phyloP scores from a whole-genome alignment of 306 rosid species.

The Echinosophora koreensis region DNA sequence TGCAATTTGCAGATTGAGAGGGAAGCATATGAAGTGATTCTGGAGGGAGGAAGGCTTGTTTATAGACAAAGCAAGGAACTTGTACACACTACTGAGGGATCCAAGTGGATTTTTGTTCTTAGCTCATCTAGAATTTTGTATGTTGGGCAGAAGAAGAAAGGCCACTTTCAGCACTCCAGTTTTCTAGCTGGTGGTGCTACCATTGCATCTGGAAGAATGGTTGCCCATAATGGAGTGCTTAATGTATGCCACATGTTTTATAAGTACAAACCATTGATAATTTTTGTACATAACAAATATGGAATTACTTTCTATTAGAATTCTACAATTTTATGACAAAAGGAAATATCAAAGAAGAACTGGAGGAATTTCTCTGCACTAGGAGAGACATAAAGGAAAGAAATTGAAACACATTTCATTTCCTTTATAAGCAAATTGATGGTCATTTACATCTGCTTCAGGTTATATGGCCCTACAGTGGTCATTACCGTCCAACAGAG shows the following conservation, averaged over 20 bases:
- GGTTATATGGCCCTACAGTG: slow-evolving; percentile 94
- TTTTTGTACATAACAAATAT: not conserved
- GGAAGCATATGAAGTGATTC: slow-evolving; percentile 76
- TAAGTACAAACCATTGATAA: slow-evolving; percentile 4
- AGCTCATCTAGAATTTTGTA: slow-evolving; percentile 68
- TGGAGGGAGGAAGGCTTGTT: slow-evolving; percentile 66
- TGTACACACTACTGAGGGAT: slow-evolving; percentile 63
- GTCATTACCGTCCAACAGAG: slow-evolving; percentile 83
- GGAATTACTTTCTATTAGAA: slow-evolving; percentile 13
- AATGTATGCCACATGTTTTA: slow-evolving; percentile 54
- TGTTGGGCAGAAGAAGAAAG: slow-evolving; percentile 75
- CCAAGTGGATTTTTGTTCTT: slow-evolving; percentile 92
- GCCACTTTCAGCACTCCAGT: slow-evolving; percentile 87
- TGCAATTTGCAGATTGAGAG: slow-evolving; percentile 69
- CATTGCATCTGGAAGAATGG: slow-evolving; percentile 82
- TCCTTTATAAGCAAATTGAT: slow-evolving; percentile 6
- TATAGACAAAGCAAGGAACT: slow-evolving; percentile 59
- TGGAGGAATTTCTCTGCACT: slow-evolving; percentile 13
- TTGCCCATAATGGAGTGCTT: slow-evolving; percentile 69
- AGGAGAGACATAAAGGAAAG: not conserved
- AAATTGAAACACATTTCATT: not conserved
- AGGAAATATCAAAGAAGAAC: not conserved
- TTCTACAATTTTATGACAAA: not conserved
- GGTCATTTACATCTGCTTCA: slow-evolving; percentile 46
- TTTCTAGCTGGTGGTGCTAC: slow-evolving; percentile 89